Base-by-base conservation (phyloP, 371 early-diverging fungal genomes). In the Rhizomucor pusillus region DNA sequence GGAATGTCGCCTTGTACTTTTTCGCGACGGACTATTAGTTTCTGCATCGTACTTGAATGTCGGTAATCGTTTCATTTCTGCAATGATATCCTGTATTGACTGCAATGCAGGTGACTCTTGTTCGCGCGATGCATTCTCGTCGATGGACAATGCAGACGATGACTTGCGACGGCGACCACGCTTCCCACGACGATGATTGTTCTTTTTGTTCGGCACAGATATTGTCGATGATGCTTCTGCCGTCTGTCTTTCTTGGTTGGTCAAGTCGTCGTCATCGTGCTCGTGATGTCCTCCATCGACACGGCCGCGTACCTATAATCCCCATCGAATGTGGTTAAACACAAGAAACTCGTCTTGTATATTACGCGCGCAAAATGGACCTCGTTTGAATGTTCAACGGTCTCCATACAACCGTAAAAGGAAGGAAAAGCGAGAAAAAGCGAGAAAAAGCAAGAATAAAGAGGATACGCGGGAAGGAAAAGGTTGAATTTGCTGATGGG, bases 71-170 rank as follows among this genome's bases (percentile, higher is more conserved):
- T 63, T 68, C 52, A 74, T 66, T 23, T 69, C 66, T 37, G 62
- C 51, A 29, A 74, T 74, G 16, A 74, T 68, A 25, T 74, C 71
- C 40, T 71, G 66, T 7, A 74, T 50, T 4, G 75, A 74, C 29
- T 71, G 67, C 19, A 71, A 50, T 3, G 69, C 75, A 34, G 69
- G 67, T 7, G 69, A 60, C 3, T 59, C 64, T 23, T 60, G 29
- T 29, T 29, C 29, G 29, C 29, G 29, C 57, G 64, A 43, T 45
- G 56, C 19, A 12, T 55, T 57, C 0, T 55, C 35, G 5, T 60
- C 18, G 1, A 22, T 14, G 1, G 33, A 35, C 29, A 33, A 34
- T 29, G 54, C 54, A 25, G 43, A 50, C 0, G 60, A 60, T 43
- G 50, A 33, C 12, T 51, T 41, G 37, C 58, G 46, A 13, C 65